Conservation (phyloP, 805 yeast genomes). For the Ogataea neopini region DNA sequence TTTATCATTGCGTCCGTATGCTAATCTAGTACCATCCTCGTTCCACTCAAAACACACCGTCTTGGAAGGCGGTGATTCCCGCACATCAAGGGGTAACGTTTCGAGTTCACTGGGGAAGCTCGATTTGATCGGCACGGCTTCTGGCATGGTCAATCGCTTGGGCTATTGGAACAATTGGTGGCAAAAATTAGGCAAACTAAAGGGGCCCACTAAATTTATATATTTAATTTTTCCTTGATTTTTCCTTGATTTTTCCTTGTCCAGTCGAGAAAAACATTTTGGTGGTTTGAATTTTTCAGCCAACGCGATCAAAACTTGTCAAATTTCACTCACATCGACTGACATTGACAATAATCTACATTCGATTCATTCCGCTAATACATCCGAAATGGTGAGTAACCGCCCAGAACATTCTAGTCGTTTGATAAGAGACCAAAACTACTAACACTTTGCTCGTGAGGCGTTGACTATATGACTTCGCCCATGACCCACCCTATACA, state of each 20-base stretch:
- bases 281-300: not conserved
- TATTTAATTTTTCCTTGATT: no score
- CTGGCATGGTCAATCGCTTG: constrained; percentile 6
- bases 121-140: not conserved
- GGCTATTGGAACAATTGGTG: no score
- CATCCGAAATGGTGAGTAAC: not conserved
- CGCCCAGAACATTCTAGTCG: not conserved
- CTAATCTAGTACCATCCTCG: constrained; percentile 42
- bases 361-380: no score
- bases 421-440: no score
- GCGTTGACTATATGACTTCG: no score
- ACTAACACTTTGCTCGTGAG: constrained; percentile 1
- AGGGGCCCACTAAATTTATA: no score
- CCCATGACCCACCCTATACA: no score
- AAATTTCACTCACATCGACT: no score
- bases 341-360: no score
- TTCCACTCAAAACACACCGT: constrained; percentile 42
- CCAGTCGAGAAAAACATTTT: no score
- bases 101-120: constrained; percentile 16
- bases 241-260: no score
- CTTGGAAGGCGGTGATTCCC: constrained; percentile 28
- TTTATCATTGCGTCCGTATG: constrained; percentile 44
- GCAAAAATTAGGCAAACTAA: no score
- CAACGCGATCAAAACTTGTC: not conserved
- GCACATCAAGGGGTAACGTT: constrained; percentile 16